phyloP scores from a whole-genome alignment of 352 stramenopile genomes.

The Pythium myriotylum region DNA sequence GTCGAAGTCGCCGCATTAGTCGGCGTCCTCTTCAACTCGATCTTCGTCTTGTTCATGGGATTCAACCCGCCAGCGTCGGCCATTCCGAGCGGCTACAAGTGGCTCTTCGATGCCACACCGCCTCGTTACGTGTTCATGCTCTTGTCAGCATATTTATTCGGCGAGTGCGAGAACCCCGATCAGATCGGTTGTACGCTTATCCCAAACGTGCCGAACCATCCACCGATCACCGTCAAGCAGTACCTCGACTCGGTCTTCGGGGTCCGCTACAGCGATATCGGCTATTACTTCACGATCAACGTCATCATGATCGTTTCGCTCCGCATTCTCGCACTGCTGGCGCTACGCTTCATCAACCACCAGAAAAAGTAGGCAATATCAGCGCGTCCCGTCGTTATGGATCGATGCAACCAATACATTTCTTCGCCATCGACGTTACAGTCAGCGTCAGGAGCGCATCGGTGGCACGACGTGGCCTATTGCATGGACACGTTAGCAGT shows the following conservation, averaged over 20 bases:
- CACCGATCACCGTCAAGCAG: conserved; percentile 6
- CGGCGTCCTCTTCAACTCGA: conserved; percentile 30
- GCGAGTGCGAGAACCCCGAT: conserved; percentile 15
- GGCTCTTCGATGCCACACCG: conserved; percentile 31
- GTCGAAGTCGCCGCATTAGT: conserved; percentile 27
- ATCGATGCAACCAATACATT: too few species aligned
- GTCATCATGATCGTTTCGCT: conserved; percentile 26
- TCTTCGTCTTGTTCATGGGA: conserved; percentile 49
- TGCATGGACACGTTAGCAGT: too few species aligned
- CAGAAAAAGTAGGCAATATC: conserved; percentile 20
- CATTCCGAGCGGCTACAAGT: conserved; percentile 31
- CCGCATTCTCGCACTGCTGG: conserved; percentile 19
- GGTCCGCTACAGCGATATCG: conserved; percentile 52
- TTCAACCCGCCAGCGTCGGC: conserved; percentile 35
- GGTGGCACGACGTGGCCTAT: too few species aligned
- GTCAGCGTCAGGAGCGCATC: too few species aligned
- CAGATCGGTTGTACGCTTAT: conserved; percentile 13
- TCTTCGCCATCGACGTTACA: too few species aligned
- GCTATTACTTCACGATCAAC: conserved; percentile 47
- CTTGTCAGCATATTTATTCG: conserved; percentile 24
- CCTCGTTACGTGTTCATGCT: conserved; percentile 31
- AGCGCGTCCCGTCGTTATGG: background rate
- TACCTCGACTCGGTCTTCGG: conserved; percentile 42
- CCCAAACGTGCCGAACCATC: conserved; percentile 15
- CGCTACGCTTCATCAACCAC: conserved; percentile 29